phyloP scores from a whole-genome alignment of 352 stramenopile genomes.

The Globisporangium yorkense region DNA sequence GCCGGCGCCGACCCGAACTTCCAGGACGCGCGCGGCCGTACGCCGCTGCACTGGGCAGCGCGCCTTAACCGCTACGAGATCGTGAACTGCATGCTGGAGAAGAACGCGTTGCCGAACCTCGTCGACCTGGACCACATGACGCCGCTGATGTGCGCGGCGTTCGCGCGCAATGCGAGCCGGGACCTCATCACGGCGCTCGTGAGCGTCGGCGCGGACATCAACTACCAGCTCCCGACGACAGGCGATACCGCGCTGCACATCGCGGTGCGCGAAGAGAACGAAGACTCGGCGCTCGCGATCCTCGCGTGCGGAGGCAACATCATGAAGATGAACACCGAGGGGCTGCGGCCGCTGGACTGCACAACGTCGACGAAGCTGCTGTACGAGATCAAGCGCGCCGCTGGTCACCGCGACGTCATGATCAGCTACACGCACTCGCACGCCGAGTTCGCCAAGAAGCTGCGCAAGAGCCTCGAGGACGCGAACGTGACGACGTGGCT shows the following conservation, averaged over 20 bases:
- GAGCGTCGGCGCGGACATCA: conserved; percentile 59
- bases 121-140: conserved; percentile 62
- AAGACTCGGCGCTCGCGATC: conserved; percentile 57
- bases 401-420: conserved; percentile 76
- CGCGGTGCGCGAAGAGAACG: conserved; percentile 58
- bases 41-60: conserved; percentile 74
- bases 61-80: conserved; percentile 52
- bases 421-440: conserved; percentile 88
- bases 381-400: conserved; percentile 80
- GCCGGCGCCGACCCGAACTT: conserved; percentile 68
- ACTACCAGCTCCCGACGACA: conserved; percentile 49
- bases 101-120: conserved; percentile 35
- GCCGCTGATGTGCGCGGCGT: conserved; percentile 61
- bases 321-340: conserved; percentile 69
- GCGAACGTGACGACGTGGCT: conserved; percentile 83
- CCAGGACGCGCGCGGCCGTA: conserved; percentile 60
- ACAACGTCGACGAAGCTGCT: conserved; percentile 70
- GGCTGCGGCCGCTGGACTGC: conserved; percentile 65
- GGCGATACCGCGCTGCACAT: conserved; percentile 76
- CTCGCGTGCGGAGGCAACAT: conserved; percentile 66
- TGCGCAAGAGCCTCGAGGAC: conserved; percentile 61
- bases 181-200: conserved; percentile 57
- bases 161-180: conserved; percentile 25
- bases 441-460: conserved; percentile 72
- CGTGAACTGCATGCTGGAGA: conserved; percentile 37